phyloP scores from a whole-genome alignment of 345 rosid species.

The Linum tenue region DNA sequence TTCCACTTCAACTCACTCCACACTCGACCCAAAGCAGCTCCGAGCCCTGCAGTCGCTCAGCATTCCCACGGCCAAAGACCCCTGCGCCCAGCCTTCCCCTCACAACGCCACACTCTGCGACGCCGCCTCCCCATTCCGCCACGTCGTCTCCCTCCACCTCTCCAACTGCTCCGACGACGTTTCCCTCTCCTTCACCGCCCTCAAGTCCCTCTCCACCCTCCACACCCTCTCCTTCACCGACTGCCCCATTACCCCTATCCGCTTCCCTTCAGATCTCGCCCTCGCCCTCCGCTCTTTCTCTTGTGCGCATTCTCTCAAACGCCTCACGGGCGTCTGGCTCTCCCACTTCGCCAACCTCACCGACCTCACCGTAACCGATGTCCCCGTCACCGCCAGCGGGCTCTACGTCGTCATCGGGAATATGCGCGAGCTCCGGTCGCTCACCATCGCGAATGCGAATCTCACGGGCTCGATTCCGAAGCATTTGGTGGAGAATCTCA shows the following conservation, averaged over 20 bases:
- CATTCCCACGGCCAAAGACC: conserved; percentile 55
- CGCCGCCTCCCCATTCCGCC: conserved; percentile 58
- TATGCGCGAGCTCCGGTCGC: conserved; percentile 44
- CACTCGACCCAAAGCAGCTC: conserved; percentile 72
- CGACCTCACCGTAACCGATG: conserved; percentile 52
- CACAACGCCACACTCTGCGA: conserved; percentile 49
- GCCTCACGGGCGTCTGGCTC: conserved; percentile 59
- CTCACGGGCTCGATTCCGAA: conserved; percentile 56
- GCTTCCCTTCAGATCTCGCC: conserved; percentile 58
- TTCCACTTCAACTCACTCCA: conserved; percentile 28
- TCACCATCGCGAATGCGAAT: conserved; percentile 58
- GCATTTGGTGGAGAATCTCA: conserved; percentile 40
- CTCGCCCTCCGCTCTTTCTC: conserved; percentile 51
- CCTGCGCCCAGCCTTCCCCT: conserved; percentile 43
- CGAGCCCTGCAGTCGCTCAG: conserved; percentile 64
- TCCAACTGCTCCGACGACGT: conserved; percentile 62
- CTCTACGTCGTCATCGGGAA: conserved; percentile 71
- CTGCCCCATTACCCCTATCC: conserved; percentile 53
- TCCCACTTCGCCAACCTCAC: conserved; percentile 68
- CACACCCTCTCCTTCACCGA: conserved; percentile 53
- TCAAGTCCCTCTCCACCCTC: conserved; percentile 65
- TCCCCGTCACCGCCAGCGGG: conserved; percentile 56
- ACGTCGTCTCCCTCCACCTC: conserved; percentile 60
- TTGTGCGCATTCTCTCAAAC: conserved; percentile 51
- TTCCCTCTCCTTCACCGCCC: conserved; percentile 46